A percentile compares a stretch with the other conserved stretches of the same genome.
These are phyloP conservation scores for Moricandia moricandioides DNA, from an alignment of 345 rosid genomes.

Conservation along the genomic window DNA sequence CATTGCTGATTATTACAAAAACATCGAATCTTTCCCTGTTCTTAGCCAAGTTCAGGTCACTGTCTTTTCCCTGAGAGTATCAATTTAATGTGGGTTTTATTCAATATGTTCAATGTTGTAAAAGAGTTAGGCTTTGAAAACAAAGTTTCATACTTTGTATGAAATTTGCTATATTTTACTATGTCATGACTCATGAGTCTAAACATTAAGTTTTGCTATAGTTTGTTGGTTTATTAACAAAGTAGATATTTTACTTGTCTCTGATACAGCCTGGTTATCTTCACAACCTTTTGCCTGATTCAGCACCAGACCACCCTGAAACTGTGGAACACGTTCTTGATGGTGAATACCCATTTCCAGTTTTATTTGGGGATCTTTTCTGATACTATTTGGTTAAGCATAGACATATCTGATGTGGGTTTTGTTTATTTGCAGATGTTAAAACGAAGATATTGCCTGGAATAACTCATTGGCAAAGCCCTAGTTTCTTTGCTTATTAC, in stretches of 20 bases:
- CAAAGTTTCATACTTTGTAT: neutral
- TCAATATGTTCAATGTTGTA: neutral
- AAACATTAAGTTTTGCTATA: neutral
- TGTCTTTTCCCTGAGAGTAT: neutral
- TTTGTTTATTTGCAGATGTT: slow-evolving; percentile 47
- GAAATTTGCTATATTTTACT: neutral
- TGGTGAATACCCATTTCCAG: slow-evolving; percentile 41
- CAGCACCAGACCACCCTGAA: slow-evolving; percentile 78
- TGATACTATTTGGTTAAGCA: neutral
- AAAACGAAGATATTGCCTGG: slow-evolving; percentile 74
- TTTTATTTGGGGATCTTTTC: neutral
- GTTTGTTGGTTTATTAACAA: neutral
- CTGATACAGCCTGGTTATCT: slow-evolving; percentile 81
- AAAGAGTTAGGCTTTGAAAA: neutral
- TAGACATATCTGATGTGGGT: neutral
- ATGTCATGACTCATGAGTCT: neutral
- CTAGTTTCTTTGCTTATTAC: slow-evolving; percentile 44
- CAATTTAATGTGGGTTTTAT: neutral
- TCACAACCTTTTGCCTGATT: slow-evolving; percentile 32
- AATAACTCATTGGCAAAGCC: slow-evolving; percentile 92
- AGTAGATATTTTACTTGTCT: neutral
- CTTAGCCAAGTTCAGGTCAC: slow-evolving; percentile 84
- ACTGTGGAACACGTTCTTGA: slow-evolving; percentile 69
- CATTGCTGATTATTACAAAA: slow-evolving; percentile 82
- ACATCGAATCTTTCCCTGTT: slow-evolving; percentile 76